A percentile compares a stretch with the other conserved stretches of the same genome.
Evolutionary conservation across 345 rosid genomes (phyloP).

Genomic region (Moringa oleifera): DNA sequence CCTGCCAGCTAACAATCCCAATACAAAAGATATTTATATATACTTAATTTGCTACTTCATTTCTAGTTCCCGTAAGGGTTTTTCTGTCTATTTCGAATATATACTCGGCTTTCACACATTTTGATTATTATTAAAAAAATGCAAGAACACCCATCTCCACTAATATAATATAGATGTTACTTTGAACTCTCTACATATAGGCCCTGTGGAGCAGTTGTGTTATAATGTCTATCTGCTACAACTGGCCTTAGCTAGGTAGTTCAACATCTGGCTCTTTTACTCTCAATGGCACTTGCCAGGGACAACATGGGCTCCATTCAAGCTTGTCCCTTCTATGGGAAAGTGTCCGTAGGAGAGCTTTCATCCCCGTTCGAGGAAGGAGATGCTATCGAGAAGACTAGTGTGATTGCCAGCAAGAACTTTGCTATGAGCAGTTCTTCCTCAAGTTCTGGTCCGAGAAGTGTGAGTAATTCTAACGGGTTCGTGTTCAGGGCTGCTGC

Average conservation of each 20-base stretch:
- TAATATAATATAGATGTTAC: background rate
- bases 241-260: conserved; percentile 7
- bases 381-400: conserved; percentile 18
- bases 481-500: conserved; percentile 27
- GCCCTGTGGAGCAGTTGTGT: conserved; percentile 6
- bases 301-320: conserved; percentile 18
- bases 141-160: background rate
- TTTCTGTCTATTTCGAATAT: too few species aligned
- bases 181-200: conserved; percentile 19
- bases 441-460: conserved; percentile 38
- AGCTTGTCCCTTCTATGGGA: conserved; percentile 20
- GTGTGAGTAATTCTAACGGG: conserved; percentile 42
- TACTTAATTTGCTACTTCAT: too few species aligned
- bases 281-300: conserved; percentile 48
- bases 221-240: conserved; percentile 8
- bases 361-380: conserved; percentile 28
- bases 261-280: background rate
- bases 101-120: background rate
- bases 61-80: background rate
- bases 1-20: conserved; percentile 54
- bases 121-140: background rate
- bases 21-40: conserved; percentile 16
- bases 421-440: conserved; percentile 20
- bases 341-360: conserved; percentile 20
- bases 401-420: conserved; percentile 20